Percentiles rank a stretch among this genome's conserved stretches.
Evolutionary conservation across 2,329 filamentous ascomycete genomes (phyloP).

Genomic region (Lecanosticta acicola): DNA sequence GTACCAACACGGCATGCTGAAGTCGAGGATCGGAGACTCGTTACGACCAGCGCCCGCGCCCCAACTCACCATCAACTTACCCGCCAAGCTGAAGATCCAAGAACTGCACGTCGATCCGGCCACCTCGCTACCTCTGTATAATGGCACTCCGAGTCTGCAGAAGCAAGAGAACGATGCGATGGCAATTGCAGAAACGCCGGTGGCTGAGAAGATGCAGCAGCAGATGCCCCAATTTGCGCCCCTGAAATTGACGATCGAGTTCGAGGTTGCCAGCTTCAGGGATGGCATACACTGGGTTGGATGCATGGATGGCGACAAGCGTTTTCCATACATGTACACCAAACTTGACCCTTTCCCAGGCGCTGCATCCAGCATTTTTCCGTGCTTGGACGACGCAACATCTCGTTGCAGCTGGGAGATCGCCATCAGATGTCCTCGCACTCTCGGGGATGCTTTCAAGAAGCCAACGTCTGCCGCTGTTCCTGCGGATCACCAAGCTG

Average conservation of each 20-base stretch:
- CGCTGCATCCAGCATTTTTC: constrained; percentile 79
- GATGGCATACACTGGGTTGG: constrained; percentile 93
- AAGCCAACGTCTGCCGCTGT: constrained; percentile 28
- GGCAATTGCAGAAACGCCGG: constrained; percentile 30
- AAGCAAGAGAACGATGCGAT: constrained; percentile 30
- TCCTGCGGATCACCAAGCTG: constrained; percentile 36
- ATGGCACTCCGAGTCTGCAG: constrained; percentile 36
- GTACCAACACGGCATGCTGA: constrained; percentile 71
- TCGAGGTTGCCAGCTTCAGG: constrained; percentile 65
- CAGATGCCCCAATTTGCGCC: constrained; percentile 48
- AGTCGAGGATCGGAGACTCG: constrained; percentile 59
- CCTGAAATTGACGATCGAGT: constrained; percentile 67
- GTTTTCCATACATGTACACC: constrained; percentile 90
- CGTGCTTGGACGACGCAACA: constrained; percentile 81
- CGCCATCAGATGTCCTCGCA: constrained; percentile 77
- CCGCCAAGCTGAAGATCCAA: constrained; percentile 56
- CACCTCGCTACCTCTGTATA: constrained; percentile 33
- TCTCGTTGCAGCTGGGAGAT: constrained; percentile 83
- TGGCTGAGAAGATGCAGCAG: constrained; percentile 24
- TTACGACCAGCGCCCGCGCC: constrained; percentile 48
- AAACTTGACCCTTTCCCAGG: constrained; percentile 73
- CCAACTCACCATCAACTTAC: constrained; percentile 55
- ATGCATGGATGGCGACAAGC: constrained; percentile 67
- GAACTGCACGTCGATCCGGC: constrained; percentile 48
- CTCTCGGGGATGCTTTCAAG: constrained; percentile 67